Conservation (phyloP, 371 early-diverging fungal species). For the Smittium culicis region DNA sequence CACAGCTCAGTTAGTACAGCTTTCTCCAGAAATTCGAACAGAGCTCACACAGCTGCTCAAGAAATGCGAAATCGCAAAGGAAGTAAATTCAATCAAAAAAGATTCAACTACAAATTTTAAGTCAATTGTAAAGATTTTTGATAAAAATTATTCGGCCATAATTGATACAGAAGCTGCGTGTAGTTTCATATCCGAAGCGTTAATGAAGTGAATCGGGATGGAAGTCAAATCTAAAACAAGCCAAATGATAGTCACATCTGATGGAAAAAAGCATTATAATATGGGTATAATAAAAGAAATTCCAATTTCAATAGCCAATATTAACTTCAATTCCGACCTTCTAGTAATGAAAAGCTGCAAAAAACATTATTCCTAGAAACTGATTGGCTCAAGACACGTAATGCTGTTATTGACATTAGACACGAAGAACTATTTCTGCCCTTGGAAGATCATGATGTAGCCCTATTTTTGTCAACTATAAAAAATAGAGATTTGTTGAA, state of each 20-base stretch:
- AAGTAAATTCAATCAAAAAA: neutral
- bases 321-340: neutral
- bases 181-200: neutral
- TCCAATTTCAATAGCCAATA: neutral
- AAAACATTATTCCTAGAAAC: conserved; percentile 1
- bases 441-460: neutral
- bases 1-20: neutral
- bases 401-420: neutral
- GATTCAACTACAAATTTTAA: conserved; percentile 4
- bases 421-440: neutral
- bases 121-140: neutral
- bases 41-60: neutral
- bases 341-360: neutral
- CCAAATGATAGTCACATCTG: conserved; percentile 3
- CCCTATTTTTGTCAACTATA: neutral
- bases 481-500: neutral
- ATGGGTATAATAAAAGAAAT: conserved; percentile 3
- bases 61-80: neutral
- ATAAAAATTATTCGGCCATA: conserved; percentile 1
- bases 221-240: neutral
- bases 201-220: too few relatives aligned
- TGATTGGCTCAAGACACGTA: neutral
- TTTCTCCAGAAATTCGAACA: neutral
- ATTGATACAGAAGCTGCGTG: conserved; percentile 10
- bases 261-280: neutral